Conservation (phyloP, 116 monocot species). For the Phalaenopsis hybrid region DNA sequence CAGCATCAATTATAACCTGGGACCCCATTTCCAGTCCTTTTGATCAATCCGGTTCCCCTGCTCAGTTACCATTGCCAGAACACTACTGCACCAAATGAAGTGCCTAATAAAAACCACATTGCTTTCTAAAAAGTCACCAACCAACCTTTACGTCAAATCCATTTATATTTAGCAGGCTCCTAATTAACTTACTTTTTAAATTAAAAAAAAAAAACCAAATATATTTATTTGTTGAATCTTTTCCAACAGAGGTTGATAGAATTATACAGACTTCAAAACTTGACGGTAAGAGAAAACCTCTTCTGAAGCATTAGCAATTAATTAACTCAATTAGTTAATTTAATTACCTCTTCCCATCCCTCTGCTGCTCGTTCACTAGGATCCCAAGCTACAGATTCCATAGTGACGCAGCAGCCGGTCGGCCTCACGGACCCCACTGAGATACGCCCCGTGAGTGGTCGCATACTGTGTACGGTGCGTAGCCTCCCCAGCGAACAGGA, state of each 20-base stretch:
- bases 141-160: no score
- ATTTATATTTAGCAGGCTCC: no score
- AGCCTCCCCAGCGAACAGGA: conserved; percentile 79
- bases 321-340: neutral
- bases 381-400: neutral
- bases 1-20: neutral
- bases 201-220: no score
- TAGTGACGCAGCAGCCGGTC: conserved; percentile 51
- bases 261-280: no score
- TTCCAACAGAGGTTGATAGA: no score
- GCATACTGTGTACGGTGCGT: conserved; percentile 81
- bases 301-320: neutral
- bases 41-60: neutral
- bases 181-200: no score
- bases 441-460: conserved; percentile 75
- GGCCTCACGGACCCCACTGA: conserved; percentile 69
- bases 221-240: no score
- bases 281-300: neutral
- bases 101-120: no score
- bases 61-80: no score
- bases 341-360: neutral
- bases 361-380: neutral
- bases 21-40: neutral
- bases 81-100: no score
- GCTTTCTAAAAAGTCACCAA: no score